These are phyloP conservation scores for Silene coronaria DNA, from an alignment of 179 eudicot species.

Conservation along the genomic window DNA sequence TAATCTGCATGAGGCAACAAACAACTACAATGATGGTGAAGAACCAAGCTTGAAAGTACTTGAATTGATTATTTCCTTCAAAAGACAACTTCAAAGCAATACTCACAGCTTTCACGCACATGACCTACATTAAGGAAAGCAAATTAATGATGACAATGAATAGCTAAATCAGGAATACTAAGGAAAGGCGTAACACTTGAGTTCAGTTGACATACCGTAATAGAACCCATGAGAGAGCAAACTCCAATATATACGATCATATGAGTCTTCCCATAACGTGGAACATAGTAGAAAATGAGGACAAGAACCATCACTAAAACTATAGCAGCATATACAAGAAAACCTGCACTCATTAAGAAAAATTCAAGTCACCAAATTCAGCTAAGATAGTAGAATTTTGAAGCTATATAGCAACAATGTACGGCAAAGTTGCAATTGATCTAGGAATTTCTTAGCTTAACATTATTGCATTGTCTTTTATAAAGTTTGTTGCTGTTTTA, in stretches of 20 bases:
- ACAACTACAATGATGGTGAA: slow-evolving; percentile 53
- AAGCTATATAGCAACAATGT: background rate
- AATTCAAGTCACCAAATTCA: slow-evolving; percentile 20
- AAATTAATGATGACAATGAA: background rate
- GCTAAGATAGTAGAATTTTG: background rate
- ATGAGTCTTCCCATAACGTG: slow-evolving; percentile 58
- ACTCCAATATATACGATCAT: slow-evolving; percentile 80
- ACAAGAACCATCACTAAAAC: slow-evolving; percentile 43
- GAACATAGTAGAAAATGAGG: slow-evolving; percentile 60
- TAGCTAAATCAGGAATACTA: background rate
- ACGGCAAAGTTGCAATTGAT: background rate
- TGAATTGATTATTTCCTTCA: slow-evolving; percentile 71
- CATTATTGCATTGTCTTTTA: background rate
- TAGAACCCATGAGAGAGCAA: slow-evolving; percentile 93
- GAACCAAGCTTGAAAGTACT: slow-evolving; percentile 74
- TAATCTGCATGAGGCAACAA: slow-evolving; percentile 72
- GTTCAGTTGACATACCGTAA: slow-evolving; percentile 55
- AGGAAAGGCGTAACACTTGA: background rate
- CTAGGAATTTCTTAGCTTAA: background rate
- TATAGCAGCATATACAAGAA: slow-evolving; percentile 49
- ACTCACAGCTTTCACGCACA: slow-evolving; percentile 91
- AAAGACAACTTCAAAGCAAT: slow-evolving; percentile 78
- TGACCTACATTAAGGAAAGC: slow-evolving; percentile 51
- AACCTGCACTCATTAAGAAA: slow-evolving; percentile 49
- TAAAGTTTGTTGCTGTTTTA: background rate